Conservation (phyloP, 176 grass and related monocot genomes). For the Pontederia paniculata region DNA sequence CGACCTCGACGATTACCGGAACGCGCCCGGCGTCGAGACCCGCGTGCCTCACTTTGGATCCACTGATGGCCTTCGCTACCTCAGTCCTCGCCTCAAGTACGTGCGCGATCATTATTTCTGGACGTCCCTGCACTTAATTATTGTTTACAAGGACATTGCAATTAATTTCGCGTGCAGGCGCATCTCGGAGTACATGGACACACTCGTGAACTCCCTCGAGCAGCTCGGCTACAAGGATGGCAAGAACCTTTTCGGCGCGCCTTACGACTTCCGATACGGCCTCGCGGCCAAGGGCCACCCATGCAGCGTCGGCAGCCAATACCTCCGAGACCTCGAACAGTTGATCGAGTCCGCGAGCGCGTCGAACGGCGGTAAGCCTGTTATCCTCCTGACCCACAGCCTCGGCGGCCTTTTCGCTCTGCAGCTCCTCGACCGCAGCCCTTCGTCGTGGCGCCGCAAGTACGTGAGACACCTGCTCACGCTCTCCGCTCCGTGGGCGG, state of each 20-base stretch:
- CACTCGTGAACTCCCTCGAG: slow-evolving; percentile 35
- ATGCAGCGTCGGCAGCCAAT: slow-evolving; percentile 33
- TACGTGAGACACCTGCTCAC: slow-evolving; percentile 28
- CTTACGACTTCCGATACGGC: slow-evolving; percentile 38
- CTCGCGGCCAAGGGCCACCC: slow-evolving; percentile 15
- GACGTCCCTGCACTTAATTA: neutral
- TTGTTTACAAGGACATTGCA: too few relatives aligned
- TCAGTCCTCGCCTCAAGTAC: slow-evolving; percentile 77
- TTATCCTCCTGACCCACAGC: slow-evolving; percentile 75
- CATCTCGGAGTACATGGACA: slow-evolving; percentile 67
- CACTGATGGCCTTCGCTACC: slow-evolving; percentile 47
- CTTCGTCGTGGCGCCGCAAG: slow-evolving; percentile 17
- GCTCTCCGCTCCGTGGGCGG: slow-evolving; percentile 56
- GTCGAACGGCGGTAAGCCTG: slow-evolving; percentile 38
- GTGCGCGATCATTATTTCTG: neutral
- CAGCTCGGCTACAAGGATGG: slow-evolving; percentile 23
- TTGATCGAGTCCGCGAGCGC: slow-evolving; percentile 49
- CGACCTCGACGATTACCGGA: slow-evolving; percentile 62
- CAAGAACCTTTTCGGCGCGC: slow-evolving; percentile 30
- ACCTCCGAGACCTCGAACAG: slow-evolving; percentile 42
- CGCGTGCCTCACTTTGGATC: slow-evolving; percentile 52
- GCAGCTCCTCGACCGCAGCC: slow-evolving; percentile 23
- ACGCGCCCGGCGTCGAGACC: slow-evolving; percentile 69
- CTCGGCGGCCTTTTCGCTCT: slow-evolving; percentile 32
- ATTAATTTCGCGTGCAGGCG: slow-evolving; percentile 26